Evolutionary conservation across 495 filamentous ascomycete genomes (phyloP), one percentile per base, ranked within the genome.

Genomic region (Aspergillus funiculosus): DNA sequence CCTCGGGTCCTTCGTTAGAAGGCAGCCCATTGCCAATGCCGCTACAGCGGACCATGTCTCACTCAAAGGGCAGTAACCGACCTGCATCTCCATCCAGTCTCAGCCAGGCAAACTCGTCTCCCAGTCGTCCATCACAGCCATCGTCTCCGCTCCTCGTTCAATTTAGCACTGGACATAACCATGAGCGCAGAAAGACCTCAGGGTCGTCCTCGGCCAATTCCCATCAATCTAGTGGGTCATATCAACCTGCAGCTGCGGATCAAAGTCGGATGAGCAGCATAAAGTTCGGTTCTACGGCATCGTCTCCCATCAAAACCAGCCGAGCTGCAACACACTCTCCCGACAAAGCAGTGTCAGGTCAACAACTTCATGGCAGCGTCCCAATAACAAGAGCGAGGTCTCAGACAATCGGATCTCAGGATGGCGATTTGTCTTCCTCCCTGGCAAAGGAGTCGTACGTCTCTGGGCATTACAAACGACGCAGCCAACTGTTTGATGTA

Each of bases 401-500:
- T 18, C 79, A 95, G 51, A 98, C 92, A 2, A 86, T 96, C 43
- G 92, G 92, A 5, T 97, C 92, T 14, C 85, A 95, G 58, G 92
- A 97, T 64, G 84, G 85, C 5, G 94, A 91, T 69, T 14, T 60
- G 37, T 61, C 61, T 8, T 60, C 60, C 6, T 57, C 54, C 5
- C 46, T 66, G 7, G 40, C 79, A n/a, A 71, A 80, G 34, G 82
- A 94, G 49, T 68, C 85, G 25, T 79, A 88, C 48, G 52, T 77
- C 5, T 79, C 84, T 0, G 74, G 79, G 21, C 90, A 95, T 48
- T 78, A 89, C 57, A 95, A 96, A 62, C 86, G 90, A 20, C 78
- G 89, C 52, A 96, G 89, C 59, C 91, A 95, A 59, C 82, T 96
- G 6, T 87, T 95, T 54, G 94, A 97, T 59, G 84, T 95, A 62